Conservation (phyloP, 805 yeast species). For the Candida ficus region DNA sequence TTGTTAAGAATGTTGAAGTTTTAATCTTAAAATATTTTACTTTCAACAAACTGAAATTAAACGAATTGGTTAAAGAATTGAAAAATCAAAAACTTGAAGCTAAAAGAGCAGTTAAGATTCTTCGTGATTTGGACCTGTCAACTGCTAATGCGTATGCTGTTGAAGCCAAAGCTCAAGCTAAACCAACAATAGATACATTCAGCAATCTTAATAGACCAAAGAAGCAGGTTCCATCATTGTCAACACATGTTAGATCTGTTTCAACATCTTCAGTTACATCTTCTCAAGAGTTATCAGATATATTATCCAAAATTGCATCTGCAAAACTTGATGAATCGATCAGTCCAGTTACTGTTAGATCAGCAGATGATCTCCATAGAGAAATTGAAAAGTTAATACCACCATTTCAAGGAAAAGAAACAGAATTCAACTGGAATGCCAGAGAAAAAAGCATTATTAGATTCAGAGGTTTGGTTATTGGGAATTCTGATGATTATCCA, state of each 20-base stretch:
- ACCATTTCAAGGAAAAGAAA: slow-evolving; percentile 70
- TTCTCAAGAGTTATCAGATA: slow-evolving; percentile 11
- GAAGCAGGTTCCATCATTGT: not conserved
- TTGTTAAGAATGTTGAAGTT: slow-evolving; percentile 23
- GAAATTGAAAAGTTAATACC: slow-evolving; percentile 25
- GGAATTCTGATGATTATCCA: slow-evolving; percentile 42
- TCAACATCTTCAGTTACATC: slow-evolving; percentile 2
- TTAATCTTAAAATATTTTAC: slow-evolving; percentile 22
- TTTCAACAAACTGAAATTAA: slow-evolving; percentile 13
- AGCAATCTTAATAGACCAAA: slow-evolving; percentile 15
- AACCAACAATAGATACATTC: slow-evolving; percentile 24
- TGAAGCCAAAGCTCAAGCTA: slow-evolving; percentile 12
- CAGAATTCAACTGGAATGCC: slow-evolving; percentile 79
- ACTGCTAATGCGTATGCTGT: slow-evolving; percentile 16
- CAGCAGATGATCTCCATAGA: slow-evolving; percentile 19
- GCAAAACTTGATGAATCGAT: slow-evolving; percentile 19
- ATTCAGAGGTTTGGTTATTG: slow-evolving; percentile 57
- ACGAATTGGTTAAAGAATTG: slow-evolving; percentile 18
- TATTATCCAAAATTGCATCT: slow-evolving; percentile 15
- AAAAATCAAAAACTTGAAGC: slow-evolving; percentile 20
- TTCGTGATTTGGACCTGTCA: slow-evolving; percentile 18
- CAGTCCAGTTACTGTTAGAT: slow-evolving; percentile 8
- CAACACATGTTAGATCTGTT: slow-evolving; percentile 3
- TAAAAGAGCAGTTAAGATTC: slow-evolving; percentile 12
- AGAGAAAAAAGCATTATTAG: slow-evolving; percentile 61